Evolutionary conservation across 306 rosid genomes (phyloP), one percentile per base, ranked within the genome.

Genomic region (Fragaria ananassa): DNA sequence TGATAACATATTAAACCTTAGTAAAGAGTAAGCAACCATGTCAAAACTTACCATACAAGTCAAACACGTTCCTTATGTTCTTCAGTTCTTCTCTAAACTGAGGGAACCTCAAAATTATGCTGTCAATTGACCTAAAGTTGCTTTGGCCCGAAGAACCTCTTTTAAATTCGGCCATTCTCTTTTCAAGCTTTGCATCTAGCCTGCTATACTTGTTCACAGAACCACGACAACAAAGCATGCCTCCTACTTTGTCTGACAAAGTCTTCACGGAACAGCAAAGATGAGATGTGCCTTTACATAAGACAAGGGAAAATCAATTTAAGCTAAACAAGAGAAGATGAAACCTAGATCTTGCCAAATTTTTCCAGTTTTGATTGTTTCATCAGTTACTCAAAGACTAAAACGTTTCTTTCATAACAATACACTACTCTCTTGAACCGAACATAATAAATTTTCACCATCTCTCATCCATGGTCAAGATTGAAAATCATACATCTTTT

Each of bases 41-140:
- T 21, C 74, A 58, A 41, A 80, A 78, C 96, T 85, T 83, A 93
- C 97, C 98, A 82, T 85, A 91, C 68, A 84, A 86, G 70, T 89
- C 92, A 89, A 93, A 93, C 47, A 86, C 91, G 69, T 78, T 87
- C 79, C 87, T 85, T 45, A 91, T 82, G 23, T 85, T 80, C 83
- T 85, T 89, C 69, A 91, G 73, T 63, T 83, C 87, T 75, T 91
- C 89, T 76, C 68, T 87, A 80, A 89, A 84, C 84, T 82, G 91
- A 54, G 98, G 96, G 81, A 93, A 93, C 80, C 84, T 39, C 88
- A 93, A 74, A 46, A 93, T 87, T 60, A 91, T 78, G 75, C 90
- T 86, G 82, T 93, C 87, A 64, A 93, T 76, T 37, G 97, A 86
- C 88, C 87, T 93, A 69, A 93, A 87, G 51, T 58, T 85, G 72